phyloP scores from a whole-genome alignment of 2,329 filamentous ascomycete genomes.

The Colletotrichum horii region DNA sequence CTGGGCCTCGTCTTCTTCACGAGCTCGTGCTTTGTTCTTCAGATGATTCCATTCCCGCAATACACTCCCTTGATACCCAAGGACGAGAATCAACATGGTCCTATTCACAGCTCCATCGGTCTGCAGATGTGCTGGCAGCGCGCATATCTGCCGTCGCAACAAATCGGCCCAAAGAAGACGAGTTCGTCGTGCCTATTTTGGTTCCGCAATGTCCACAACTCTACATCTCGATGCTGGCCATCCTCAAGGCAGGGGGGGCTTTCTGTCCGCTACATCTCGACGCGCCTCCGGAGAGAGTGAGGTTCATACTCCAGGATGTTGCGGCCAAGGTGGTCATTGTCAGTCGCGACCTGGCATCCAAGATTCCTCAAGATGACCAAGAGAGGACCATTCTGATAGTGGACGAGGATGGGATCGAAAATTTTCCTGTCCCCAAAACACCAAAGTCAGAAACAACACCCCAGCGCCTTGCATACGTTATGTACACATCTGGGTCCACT shows the following conservation, averaged over 20 bases:
- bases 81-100: conserved; percentile 54
- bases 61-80: conserved; percentile 61
- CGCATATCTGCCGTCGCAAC: conserved; percentile 42
- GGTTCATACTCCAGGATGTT: conserved; percentile 83
- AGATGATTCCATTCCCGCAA: conserved; percentile 49
- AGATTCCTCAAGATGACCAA: conserved; percentile 37
- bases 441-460: neutral
- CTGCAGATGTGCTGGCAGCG: conserved; percentile 60
- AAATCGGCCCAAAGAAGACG: neutral
- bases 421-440: neutral
- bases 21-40: conserved; percentile 60
- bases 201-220: conserved; percentile 78
- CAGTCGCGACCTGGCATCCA: conserved; percentile 50
- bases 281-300: conserved; percentile 75
- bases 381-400: conserved; percentile 40
- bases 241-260: conserved; percentile 81
- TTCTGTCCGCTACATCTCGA: conserved; percentile 87
- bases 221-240: conserved; percentile 78
- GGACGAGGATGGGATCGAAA: conserved; percentile 25
- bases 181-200: conserved; percentile 72
- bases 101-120: conserved; percentile 66
- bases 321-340: conserved; percentile 73
- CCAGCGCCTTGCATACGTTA: conserved; percentile 76
- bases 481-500: conserved; percentile 93
- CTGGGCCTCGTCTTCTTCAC: conserved; percentile 54